Base-by-base conservation (phyloP, 1,284 basidiomycete genomes). In the Moniliella sp. region DNA sequence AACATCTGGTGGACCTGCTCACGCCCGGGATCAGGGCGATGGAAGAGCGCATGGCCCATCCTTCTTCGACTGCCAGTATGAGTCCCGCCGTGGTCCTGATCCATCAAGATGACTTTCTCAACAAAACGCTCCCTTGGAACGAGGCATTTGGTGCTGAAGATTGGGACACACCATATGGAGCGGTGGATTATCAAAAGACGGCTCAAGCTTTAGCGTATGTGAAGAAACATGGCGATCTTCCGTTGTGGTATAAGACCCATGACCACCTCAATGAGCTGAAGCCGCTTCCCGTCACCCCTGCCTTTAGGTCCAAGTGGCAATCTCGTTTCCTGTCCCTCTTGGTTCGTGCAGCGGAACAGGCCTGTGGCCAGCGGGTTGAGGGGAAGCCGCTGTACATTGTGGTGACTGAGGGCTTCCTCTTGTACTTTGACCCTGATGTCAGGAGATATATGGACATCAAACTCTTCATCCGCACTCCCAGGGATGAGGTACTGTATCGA, bases 361-460 rank as follows among this genome's bases (percentile, higher is more conserved):
- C 25, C 5, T 5, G 12, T 11, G 5, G 12, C 8, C 7, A 68
- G 44, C 58, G 62, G 36, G 50, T 45, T 25, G 46, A 59, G 21
- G 69, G 68, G 7, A 60, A 68, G 41, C 66, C 67, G 34, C 48
- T 80, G 10, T 61, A 73, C 12, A 81, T 80, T 72, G 78, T 75
- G 1, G 62, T 97, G 25, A 72, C 88, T 1, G 88, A 97, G 46
- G 88, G 88, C 0, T 99, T 97, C 62, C 62, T 97, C 42, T 63
- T 93, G 16, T 93, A 84, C 59, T 93, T 79, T 74, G 71, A 88
- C 57, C 64, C 83, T 71, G 73, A 72, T 32, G 71, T 82, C 1
- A 68, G 76, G 32, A 69, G 74, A 32, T 63, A 70, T 38, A 65
- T 93, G 30, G 84, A 93, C 49, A 69, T 82, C 11, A 70, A 71